Percentiles rank a stretch among this genome's conserved stretches.
phyloP scores from a whole-genome alignment of 2,329 filamentous ascomycete genomes.

The Fusarium sublunatum region DNA sequence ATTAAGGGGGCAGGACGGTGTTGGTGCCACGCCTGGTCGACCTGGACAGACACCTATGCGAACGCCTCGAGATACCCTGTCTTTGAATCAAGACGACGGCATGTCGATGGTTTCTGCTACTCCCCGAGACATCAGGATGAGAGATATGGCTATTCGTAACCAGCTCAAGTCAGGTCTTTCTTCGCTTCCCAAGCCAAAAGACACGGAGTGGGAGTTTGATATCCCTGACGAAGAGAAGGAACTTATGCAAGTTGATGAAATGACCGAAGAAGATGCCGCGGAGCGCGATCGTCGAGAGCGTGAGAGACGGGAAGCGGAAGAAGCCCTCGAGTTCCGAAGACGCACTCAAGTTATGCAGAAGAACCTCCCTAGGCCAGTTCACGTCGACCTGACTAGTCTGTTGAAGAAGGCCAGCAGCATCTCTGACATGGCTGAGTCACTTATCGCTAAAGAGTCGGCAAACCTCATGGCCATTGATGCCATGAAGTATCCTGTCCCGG shows the following conservation, averaged over 20 bases:
- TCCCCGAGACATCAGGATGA: slow-evolving; percentile 78
- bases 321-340: slow-evolving; percentile 82
- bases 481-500: slow-evolving; percentile 76
- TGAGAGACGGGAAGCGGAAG: slow-evolving; percentile 75
- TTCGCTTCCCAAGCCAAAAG: slow-evolving; percentile 89
- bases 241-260: slow-evolving; percentile 55
- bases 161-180: slow-evolving; percentile 80
- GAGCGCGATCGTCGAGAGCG: slow-evolving; percentile 83
- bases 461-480: slow-evolving; percentile 86
- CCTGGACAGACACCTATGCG: slow-evolving; percentile 85
- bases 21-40: slow-evolving; percentile 74
- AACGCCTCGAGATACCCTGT: slow-evolving; percentile 88
- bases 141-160: slow-evolving; percentile 74
- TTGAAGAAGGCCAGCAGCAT: slow-evolving; percentile 70
- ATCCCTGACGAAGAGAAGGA: slow-evolving; percentile 85
- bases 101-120: slow-evolving; percentile 78
- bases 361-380: slow-evolving; percentile 79
- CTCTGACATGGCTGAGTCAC: slow-evolving; percentile 71
- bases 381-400: slow-evolving; percentile 77
- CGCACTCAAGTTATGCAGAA: slow-evolving; percentile 93
- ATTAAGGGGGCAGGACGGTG: slow-evolving; percentile 71
- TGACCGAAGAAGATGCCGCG: slow-evolving; percentile 70
- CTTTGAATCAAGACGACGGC: slow-evolving; percentile 78
- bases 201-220: slow-evolving; percentile 94
- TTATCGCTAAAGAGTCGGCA: slow-evolving; percentile 82